Base-by-base conservation (phyloP, 768 basidiomycete species). In the Xerocomellus intermedius region DNA sequence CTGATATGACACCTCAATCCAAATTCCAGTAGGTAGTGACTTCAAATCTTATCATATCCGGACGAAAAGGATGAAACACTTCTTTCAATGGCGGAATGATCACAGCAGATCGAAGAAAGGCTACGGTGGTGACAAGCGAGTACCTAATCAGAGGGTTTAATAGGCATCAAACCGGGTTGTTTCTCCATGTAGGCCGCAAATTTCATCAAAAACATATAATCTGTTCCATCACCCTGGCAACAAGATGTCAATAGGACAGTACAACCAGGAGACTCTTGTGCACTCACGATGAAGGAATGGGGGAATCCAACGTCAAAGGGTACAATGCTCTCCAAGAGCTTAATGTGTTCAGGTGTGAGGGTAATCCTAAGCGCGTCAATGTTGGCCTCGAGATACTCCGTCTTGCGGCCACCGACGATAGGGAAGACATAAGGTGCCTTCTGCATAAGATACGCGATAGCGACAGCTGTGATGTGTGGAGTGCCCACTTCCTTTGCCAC, bases 371-470 rank as follows among this genome's bases (percentile, higher is more conserved):
- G 65, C 14, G 75, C 75, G 56, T 77, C 68, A 35, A 79, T 52
- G 58, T 77, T 80, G 51, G 70, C 72, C 33, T 61, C 46, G 24
- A 79, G 60, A 43, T 79, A 73, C 60, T 77, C 73, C 33, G 74
- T 55, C 56, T 78, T 78, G 60, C 74, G 69, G 3, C 75, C 74
- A 21, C 73, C 74, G 32, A 77, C 61, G 42, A 77, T 65, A 3
- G 74, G 76, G 63, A 77, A 78, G 17, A 75, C 76, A 49, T 73
- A 74, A 5, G 74, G 69, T 17, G 73, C 68, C 60, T 79, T 79
- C 33, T 74, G 74, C 64, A 78, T 67, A 26, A 78, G 60, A 44
- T 75, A 78, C 14, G 72, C 75, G 54, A 79, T 73, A n/a, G 75
- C 76, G 13, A 77, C 75, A 16, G 59, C 54, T 1, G 55, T 58